Evolutionary conservation across 441 rosid species (phyloP), one percentile per base, ranked within the genome.

Genomic region (Pelargonium fulgidum): DNA sequence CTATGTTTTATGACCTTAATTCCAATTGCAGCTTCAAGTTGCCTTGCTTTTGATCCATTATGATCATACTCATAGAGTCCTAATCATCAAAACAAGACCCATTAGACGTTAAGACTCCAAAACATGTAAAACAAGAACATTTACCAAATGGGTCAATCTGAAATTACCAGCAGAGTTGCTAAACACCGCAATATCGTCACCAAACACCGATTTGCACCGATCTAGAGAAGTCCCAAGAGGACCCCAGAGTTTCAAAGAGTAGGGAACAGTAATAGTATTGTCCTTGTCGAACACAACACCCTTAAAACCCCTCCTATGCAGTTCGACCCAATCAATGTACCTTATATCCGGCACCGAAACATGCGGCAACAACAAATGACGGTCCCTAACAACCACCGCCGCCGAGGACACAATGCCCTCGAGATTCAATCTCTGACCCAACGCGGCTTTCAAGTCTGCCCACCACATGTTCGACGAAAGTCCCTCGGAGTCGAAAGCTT

Each of bases 251-350:
- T 87, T 77, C 80, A 94, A 77, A 72, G 90, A 75, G 78, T 94
- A 92, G 69, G 98, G 98, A 69, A 87, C 96, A 1, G 97, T 94
- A 29, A 94, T 84, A 0, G 98, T 94, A 70, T 94, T 94, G 64
- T 94, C 99, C 77, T 94, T 94, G 66, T 94, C 99, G 65, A 94
- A 94, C 22, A 94, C 99, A 10, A 94, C 98, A 1, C 97, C 99
- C 64, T 77, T 83, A 75, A 92, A 92, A 2, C 99, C 99, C 73
- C 84, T 87, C 66, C 67, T 78, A 47, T 78, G 86, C 65, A 94
- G 87, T 82, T 87, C 96, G 24, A 67, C 82, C 99, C 99, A 92
- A 69, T 94, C 96, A 73, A 92, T 83, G 70, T 81, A 77, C 74
- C 98, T 74, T 52, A 92, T 76, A 77, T 90, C 93, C 12, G 82